Base-by-base conservation (phyloP, 1,284 basidiomycete species). In the Cutaneotrichosporon cavernicola region DNA sequence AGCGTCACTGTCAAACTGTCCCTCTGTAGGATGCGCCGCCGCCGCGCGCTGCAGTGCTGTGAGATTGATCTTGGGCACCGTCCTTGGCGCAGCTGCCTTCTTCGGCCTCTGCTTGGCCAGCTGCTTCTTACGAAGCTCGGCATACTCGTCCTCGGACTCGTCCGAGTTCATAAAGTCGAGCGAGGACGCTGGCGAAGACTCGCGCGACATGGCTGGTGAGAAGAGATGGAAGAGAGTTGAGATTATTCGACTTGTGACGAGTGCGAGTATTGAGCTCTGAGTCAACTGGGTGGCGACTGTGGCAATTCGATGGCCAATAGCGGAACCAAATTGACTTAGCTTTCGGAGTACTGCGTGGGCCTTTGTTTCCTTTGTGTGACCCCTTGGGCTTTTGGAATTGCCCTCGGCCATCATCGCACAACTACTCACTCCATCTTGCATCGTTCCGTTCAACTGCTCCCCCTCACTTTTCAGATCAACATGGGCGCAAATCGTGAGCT, bases 151-250 rank as follows among this genome's bases (percentile, higher is more conserved):
- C 47, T 74, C 75, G 1, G 70, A 72, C 3, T 70, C 74, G 49
- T 73, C 75, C 22, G 77, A 79, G 52, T 75, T 67, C 63, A 71
- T 70, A 62, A 73, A 78, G 69, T 79, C 77, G 49, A 79, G 71
- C 13, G 77, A 79, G n/a, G 76, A 78, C 21, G 73, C 76, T 30
- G 76, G 76, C 9, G 77, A 78, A 1, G 70, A 65, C 5, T 76
- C 74, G 32, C 75, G 69, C 53, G 76, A 77, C 77, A 79, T 79
- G 49, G n/a, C 47, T 51, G 43, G 16, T 16, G 53, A 16, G 50
- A 6, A 6, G 52, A 59, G 50, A 51, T 4, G 46, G 36, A 34
- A 53, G 51, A 34, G 30, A 34, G 26, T 34, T 13, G 31, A 47
- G 43, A 52, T 34, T 36, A 58, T 47, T 34, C 31, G 31, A 52